Base-by-base conservation (phyloP, 352 stramenopile species). In the Globisporangium alternatum region DNA sequence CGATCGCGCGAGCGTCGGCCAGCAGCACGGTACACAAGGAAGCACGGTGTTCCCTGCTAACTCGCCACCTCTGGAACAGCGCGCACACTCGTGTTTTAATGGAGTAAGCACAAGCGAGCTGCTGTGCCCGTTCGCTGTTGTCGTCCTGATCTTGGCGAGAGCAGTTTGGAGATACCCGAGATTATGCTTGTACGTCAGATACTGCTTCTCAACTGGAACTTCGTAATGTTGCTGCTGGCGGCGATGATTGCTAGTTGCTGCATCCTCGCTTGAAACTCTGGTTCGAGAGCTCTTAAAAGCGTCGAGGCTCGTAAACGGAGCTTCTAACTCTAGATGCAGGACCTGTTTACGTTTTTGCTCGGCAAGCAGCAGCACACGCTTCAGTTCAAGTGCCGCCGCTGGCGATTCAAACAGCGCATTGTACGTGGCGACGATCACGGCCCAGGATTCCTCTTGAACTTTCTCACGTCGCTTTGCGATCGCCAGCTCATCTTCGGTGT, bases 341-440 rank as follows among this genome's bases (percentile, higher is more conserved):
- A 81, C 69, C 5, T 56, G 65, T 44, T 75, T 77, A 0, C 39
- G 49, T 3, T 30, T 28, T 31, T 71, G 22, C 4, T 59, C 37
- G 1, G 65, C 71, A 33, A 25, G 30, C 0, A 19, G 21, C 2
- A 81, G 49, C 17, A 60, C 51, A 5, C 62, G 51, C 47, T 63
- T 72, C 45, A 81, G 22, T 2, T 78, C 66, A 1, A n/a, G 15
- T 10, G 67, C 60, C 3, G 74, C 68, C 1, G 52, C 5, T 21
- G 61, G n/a, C 0, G 74, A 77, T 7, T 64, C 70, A 48, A 77
- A 81, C 4, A 81, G 44, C 8, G 60, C 56, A 45, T 81, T 81
- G 48, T 71, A 77, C 7, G 71, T 67, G 12, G 72, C 43, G 2
- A 81, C 17, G 7, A 81, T 55, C 12, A 72, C 59, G 1, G 71